Evolutionary conservation across 805 yeast species (phyloP).

Genomic region (Candida chauliodis): DNA sequence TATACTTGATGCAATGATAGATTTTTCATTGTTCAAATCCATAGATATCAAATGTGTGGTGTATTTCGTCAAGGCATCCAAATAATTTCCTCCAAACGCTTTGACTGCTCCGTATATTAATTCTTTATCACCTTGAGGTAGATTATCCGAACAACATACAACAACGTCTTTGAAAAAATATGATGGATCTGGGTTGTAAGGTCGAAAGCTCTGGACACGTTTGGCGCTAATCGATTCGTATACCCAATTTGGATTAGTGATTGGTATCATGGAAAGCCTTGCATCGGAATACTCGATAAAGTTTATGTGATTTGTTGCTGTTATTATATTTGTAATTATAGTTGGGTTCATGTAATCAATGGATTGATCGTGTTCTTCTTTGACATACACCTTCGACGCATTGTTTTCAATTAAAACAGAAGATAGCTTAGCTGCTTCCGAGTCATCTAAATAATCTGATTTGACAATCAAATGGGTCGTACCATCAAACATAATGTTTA

Average conservation of each 20-base stretch:
- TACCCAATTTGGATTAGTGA: constrained; percentile 63
- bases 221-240: constrained; percentile 39
- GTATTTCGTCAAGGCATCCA: constrained; percentile 57
- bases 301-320: constrained; percentile 37
- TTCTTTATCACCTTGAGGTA: constrained; percentile 58
- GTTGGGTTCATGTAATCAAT: constrained; percentile 9
- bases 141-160: constrained; percentile 55
- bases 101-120: constrained; percentile 64
- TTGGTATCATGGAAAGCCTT: constrained; percentile 55
- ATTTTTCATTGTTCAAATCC: constrained; percentile 52
- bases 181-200: constrained; percentile 69
- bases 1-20: constrained; percentile 49
- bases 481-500: constrained; percentile 7
- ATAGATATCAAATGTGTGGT: constrained; percentile 77
- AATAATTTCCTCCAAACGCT: constrained; percentile 74
- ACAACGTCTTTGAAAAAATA: constrained; percentile 60
- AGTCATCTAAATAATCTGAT: constrained; percentile 14
- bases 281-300: constrained; percentile 52
- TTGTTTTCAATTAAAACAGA: constrained; percentile 17
- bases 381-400: constrained; percentile 19
- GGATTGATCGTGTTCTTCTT: constrained; percentile 11
- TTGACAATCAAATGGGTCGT: constrained; percentile 18
- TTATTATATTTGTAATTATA: constrained; percentile 46
- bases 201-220: constrained; percentile 47
- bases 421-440: constrained; percentile 12